phyloP scores from a whole-genome alignment of 1,139 yeast species.

The Geotrichum europaeum region DNA sequence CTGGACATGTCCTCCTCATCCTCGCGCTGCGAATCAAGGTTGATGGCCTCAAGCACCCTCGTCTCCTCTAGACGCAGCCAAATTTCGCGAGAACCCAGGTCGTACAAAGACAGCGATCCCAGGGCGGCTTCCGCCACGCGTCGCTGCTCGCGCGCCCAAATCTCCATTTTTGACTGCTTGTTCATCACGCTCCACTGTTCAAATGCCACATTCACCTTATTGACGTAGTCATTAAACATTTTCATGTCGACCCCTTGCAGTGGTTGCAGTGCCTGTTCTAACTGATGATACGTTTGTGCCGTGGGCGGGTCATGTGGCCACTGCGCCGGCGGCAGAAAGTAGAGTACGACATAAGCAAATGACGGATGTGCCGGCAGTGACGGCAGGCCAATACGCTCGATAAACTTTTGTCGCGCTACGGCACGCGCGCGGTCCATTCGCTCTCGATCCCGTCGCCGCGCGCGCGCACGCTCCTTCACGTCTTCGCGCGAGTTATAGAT shows the following conservation, averaged over 20 bases:
- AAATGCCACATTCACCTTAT: slow-evolving; percentile 38
- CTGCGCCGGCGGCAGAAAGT: slow-evolving; percentile 39
- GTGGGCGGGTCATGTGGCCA: slow-evolving; percentile 52
- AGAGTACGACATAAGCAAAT: slow-evolving; percentile 44
- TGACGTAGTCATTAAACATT: slow-evolving; percentile 18
- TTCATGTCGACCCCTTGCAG: slow-evolving; percentile 8
- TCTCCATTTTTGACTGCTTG: slow-evolving; percentile 33
- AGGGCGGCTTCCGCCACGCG: slow-evolving; percentile 42
- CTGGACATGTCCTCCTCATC: neutral
- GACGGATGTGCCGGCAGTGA: slow-evolving; percentile 41
- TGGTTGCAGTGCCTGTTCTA: slow-evolving; percentile 28
- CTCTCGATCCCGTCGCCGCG: slow-evolving; percentile 38
- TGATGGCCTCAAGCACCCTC: slow-evolving; percentile 20
- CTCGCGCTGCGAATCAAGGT: slow-evolving; percentile 7
- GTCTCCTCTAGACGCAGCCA: slow-evolving; percentile 36
- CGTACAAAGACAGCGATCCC: slow-evolving; percentile 38
- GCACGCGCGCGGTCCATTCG: slow-evolving; percentile 35
- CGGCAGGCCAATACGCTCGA: slow-evolving; percentile 38
- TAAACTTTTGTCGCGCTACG: slow-evolving; percentile 34
- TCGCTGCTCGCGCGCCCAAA: slow-evolving; percentile 43
- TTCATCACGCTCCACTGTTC: slow-evolving; percentile 41
- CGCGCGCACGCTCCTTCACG: slow-evolving; percentile 40
- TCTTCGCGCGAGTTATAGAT: slow-evolving; percentile 43
- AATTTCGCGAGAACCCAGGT: slow-evolving; percentile 39
- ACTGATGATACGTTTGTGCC: slow-evolving; percentile 36